These are phyloP conservation scores for Kazachstania sp. DNA, from an alignment of 1,139 yeast genomes.

Conservation along the genomic window DNA sequence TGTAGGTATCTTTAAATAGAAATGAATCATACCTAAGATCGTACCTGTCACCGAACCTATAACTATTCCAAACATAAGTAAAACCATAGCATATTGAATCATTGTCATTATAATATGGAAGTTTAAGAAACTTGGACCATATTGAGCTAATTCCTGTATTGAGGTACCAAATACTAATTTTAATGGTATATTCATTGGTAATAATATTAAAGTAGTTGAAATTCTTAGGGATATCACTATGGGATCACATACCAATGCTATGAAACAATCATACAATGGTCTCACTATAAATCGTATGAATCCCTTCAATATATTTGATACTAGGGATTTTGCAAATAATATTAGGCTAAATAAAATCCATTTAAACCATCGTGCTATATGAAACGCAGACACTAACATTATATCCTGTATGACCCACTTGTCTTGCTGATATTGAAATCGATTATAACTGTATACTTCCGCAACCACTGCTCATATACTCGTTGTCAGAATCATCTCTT, in stretches of 20 bases:
- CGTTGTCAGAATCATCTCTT: too few species aligned
- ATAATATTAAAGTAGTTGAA: constrained; percentile 11
- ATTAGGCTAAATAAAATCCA: neutral
- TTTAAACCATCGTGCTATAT: neutral
- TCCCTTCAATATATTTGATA: neutral
- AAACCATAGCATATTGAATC: constrained; percentile 17
- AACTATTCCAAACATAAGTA: constrained; percentile 6
- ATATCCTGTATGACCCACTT: too few species aligned
- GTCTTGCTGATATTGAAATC: too few species aligned
- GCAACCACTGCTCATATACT: too few species aligned
- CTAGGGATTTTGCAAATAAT: neutral
- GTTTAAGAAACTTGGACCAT: constrained; percentile 8
- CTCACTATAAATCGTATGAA: neutral
- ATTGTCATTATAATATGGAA: constrained; percentile 12
- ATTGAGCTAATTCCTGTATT: constrained; percentile 11
- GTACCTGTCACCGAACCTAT: neutral
- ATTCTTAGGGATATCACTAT: constrained; percentile 2
- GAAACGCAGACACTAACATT: neutral
- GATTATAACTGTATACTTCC: too few species aligned
- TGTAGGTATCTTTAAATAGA: constrained; percentile 16
- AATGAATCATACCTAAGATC: constrained; percentile 16
- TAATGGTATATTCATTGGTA: constrained; percentile 22
- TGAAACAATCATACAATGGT: neutral
- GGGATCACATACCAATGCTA: neutral
- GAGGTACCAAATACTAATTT: constrained; percentile 17